Evolutionary conservation across 306 rosid genomes (phyloP).

Genomic region (Macrotyloma uniflorum): DNA sequence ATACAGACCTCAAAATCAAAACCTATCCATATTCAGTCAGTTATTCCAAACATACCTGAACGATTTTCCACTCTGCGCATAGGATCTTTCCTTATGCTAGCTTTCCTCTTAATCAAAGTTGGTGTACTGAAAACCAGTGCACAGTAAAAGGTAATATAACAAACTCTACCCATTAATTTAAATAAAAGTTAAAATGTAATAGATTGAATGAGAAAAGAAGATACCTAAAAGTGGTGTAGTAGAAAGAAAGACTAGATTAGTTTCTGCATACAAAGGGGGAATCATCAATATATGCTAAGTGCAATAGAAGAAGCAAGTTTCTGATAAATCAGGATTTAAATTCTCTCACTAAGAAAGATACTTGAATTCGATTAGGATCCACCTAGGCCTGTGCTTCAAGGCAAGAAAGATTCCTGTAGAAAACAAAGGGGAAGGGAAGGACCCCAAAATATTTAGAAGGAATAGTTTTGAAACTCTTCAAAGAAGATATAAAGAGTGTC

Average conservation of each 20-base stretch:
- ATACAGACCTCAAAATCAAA: background rate
- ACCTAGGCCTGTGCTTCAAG: too few species aligned
- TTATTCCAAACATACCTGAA: too few species aligned
- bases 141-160: too few species aligned
- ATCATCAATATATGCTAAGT: background rate
- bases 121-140: background rate
- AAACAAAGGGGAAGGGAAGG: background rate
- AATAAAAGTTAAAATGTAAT: background rate
- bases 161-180: too few species aligned
- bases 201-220: background rate
- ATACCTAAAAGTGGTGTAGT: background rate
- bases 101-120: background rate
- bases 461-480: background rate
- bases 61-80: too few species aligned
- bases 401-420: background rate
- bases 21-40: background rate
- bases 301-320: background rate
- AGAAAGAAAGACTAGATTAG: background rate
- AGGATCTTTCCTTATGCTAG: background rate
- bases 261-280: background rate
- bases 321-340: background rate
- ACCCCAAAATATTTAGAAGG: background rate
- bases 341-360: too few species aligned
- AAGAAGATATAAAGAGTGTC: background rate
- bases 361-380: too few species aligned